Evolutionary conservation across 2,329 filamentous ascomycete genomes (phyloP), one percentile per base, ranked within the genome.

Genomic region (Pseudogymnoascus pannorum): DNA sequence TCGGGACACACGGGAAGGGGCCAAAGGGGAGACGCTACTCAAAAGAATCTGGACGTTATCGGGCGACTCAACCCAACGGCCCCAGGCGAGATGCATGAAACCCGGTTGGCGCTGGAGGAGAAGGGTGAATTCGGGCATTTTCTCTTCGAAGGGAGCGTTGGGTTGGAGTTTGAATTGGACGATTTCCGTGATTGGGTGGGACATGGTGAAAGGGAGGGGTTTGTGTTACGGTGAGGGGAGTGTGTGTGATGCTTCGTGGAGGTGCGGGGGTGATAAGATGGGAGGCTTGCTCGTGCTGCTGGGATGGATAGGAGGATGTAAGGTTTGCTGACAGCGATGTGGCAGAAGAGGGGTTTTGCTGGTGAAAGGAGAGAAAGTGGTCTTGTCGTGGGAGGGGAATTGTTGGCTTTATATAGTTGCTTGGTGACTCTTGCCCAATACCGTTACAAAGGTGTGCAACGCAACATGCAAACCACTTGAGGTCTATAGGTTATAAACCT

Each of bases 101-200:
- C 58, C 58, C 14, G 38, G 58, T 14, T 60, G 58, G 14, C 58
- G 58, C 29, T 48, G 22, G 9, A 60, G 24, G 26, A 60, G 18
- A 14, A 12, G 24, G 18, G 58, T 22, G 12, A 60, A 48, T 48
- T 31, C 35, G 14, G 16, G 20, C 22, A 60, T 33, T 18, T 29
- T 14, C 7, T 48, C 24, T 36, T 60, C 38, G 40, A 29, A 2
- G 18, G 22, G 4, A 14, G n/a, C 24, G 4, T 26, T 36, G 29
- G 58, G 24, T 12, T 26, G n/a, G 22, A 60, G 38, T 20, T 26
- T 16, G 20, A 51, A 2, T 14, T 44, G n/a, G 26, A 48, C 38
- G 35, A 60, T 35, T 51, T 60, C 58, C 12, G 58, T 60, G 35
- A 60, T 51, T 60, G 38, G 57, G 26, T 29, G 20, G 35, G 29